Percentiles rank a stretch among this genome's conserved stretches.
Conservation (phyloP, 768 basidiomycete genomes). For the Amylocystis lapponica region DNA sequence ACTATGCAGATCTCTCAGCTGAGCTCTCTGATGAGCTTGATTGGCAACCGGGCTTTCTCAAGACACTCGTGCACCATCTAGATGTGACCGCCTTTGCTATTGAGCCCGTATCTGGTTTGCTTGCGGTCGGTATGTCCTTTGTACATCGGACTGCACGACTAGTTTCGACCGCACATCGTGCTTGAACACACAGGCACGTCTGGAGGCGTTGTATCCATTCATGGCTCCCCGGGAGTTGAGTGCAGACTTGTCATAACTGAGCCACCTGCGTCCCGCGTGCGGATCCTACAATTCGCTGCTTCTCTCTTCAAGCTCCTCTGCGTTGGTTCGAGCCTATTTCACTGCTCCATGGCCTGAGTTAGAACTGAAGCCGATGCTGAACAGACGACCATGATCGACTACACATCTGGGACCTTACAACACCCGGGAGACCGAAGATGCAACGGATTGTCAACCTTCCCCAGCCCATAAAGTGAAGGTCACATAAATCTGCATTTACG, state of each 20-base stretch:
- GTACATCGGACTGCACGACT: background rate
- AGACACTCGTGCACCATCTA: slow-evolving; percentile 42
- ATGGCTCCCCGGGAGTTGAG: slow-evolving; percentile 65
- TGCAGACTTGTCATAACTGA: slow-evolving; percentile 42
- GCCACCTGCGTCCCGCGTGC: slow-evolving; percentile 36
- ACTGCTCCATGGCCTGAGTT: no score
- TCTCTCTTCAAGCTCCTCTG: slow-evolving; percentile 51
- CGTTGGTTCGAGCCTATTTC: slow-evolving; percentile 44
- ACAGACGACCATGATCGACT: slow-evolving; percentile 48
- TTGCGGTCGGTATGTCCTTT: slow-evolving; percentile 48
- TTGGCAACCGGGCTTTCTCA: slow-evolving; percentile 50
- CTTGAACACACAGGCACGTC: slow-evolving; percentile 66
- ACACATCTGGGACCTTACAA: slow-evolving; percentile 55
- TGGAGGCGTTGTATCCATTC: slow-evolving; percentile 55
- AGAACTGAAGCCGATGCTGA: background rate
- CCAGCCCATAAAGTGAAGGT: slow-evolving; percentile 31
- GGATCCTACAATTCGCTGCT: slow-evolving; percentile 57
- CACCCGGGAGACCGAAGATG: slow-evolving; percentile 47
- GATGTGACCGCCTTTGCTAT: slow-evolving; percentile 49
- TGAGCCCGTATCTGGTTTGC: slow-evolving; percentile 53
- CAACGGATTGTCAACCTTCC: slow-evolving; percentile 45
- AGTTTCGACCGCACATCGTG: slow-evolving; percentile 2
- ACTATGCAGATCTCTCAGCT: slow-evolving; percentile 48
- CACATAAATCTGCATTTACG: no score
- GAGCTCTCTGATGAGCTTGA: slow-evolving; percentile 51